These are phyloP conservation scores for Acarospora socialis DNA, from an alignment of 2,329 filamentous ascomycete species.

Conservation along the genomic window DNA sequence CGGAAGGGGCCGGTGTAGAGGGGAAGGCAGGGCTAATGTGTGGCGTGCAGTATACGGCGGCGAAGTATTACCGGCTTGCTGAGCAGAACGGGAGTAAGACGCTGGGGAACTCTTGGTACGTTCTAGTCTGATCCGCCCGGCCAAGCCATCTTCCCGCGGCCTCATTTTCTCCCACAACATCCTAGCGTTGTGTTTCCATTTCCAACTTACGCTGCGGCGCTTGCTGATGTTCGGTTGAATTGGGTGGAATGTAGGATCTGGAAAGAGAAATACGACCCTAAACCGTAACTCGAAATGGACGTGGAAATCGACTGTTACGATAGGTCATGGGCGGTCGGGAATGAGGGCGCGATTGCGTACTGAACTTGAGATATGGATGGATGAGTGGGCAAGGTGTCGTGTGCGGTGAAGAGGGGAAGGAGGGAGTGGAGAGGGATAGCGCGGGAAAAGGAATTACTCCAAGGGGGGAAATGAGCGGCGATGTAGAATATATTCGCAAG, in stretches of 20 bases:
- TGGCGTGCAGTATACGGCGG: slow-evolving; percentile 35
- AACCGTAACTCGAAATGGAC: slow-evolving; percentile 20
- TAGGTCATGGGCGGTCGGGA: slow-evolving; percentile 2
- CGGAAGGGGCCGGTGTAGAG: slow-evolving; percentile 12
- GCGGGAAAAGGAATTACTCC: no score
- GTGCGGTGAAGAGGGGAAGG: no score
- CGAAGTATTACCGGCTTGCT: slow-evolving; percentile 82
- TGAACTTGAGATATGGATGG: no score
- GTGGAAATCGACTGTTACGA: slow-evolving; percentile 1
- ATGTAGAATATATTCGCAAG: no score
- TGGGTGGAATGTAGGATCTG: slow-evolving; percentile 56
- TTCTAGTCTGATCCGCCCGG: slow-evolving; percentile 18
- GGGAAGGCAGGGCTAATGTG: slow-evolving; percentile 22
- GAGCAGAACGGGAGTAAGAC: slow-evolving; percentile 82
- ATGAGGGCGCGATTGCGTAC: no score
- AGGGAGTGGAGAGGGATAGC: no score
- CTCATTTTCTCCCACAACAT: not conserved
- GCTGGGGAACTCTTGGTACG: slow-evolving; percentile 89
- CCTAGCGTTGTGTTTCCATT: not conserved
- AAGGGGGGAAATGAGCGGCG: no score
- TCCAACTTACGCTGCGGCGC: not conserved
- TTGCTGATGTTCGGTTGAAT: not conserved
- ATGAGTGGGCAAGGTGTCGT: no score
- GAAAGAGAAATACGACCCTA: slow-evolving; percentile 81
- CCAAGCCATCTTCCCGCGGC: slow-evolving; percentile 4